Conservation (phyloP, 352 stramenopile species). For the Peronospora destructor region DNA sequence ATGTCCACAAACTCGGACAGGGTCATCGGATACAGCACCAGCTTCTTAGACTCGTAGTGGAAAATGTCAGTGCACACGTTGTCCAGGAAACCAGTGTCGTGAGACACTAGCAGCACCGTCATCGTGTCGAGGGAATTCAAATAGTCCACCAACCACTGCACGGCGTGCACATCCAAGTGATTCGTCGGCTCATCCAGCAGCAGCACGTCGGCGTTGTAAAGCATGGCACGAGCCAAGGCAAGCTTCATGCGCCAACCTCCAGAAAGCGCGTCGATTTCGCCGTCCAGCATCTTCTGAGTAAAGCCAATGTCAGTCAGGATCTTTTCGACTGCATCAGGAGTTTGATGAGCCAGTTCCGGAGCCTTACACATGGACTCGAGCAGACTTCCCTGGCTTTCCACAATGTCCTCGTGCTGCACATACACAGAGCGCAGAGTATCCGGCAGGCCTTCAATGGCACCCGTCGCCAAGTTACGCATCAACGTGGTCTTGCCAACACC, state of each 20-base stretch:
- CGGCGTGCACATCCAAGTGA: slow-evolving; percentile 94
- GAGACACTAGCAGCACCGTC: slow-evolving; percentile 94
- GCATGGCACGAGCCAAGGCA: slow-evolving; percentile 89
- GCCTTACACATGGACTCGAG: slow-evolving; percentile 59
- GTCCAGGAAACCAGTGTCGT: slow-evolving; percentile 96
- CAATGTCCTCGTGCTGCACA: slow-evolving; percentile 94
- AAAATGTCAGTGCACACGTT: slow-evolving; percentile 96
- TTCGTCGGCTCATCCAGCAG: slow-evolving; percentile 94
- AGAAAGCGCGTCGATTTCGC: slow-evolving; percentile 89
- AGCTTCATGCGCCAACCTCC: slow-evolving; percentile 98
- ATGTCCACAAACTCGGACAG: slow-evolving; percentile 87
- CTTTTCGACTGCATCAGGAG: slow-evolving; percentile 64
- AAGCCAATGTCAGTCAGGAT: slow-evolving; percentile 90
- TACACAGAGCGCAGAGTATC: slow-evolving; percentile 92
- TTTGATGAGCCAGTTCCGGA: slow-evolving; percentile 71
- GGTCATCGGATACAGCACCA: slow-evolving; percentile 88
- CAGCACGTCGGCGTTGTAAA: slow-evolving; percentile 93
- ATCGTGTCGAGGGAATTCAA: slow-evolving; percentile 92
- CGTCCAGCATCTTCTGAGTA: slow-evolving; percentile 88
- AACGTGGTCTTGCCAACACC: slow-evolving; percentile 95
- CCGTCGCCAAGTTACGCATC: slow-evolving; percentile 88
- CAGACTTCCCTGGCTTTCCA: slow-evolving; percentile 75
- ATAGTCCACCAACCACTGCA: slow-evolving; percentile 96
- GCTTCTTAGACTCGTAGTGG: slow-evolving; percentile 94
- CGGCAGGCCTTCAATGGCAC: slow-evolving; percentile 89